phyloP scores from a whole-genome alignment of 192 early-diverging fungal genomes.

The Backusella luteola region DNA sequence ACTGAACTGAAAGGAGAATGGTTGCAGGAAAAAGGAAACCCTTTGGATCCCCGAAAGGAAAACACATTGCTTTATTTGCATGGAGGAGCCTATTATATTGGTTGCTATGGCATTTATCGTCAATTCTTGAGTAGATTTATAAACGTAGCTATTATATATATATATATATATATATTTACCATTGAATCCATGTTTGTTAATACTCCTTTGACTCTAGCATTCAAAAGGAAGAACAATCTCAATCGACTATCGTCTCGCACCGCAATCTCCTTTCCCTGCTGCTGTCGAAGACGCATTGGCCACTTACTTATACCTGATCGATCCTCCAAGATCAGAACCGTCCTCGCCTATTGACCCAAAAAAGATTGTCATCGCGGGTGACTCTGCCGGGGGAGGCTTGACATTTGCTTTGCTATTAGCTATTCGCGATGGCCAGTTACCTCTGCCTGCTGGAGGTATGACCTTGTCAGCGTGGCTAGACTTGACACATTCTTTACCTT shows the following conservation, averaged over 20 bases:
- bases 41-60: slow-evolving; percentile 28
- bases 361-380: slow-evolving; percentile 65
- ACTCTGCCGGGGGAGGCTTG: slow-evolving; percentile 70
- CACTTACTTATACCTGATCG: slow-evolving; percentile 67
- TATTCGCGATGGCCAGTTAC: slow-evolving; percentile 55
- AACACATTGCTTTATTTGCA: slow-evolving; percentile 73
- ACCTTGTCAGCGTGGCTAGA: slow-evolving; percentile 68
- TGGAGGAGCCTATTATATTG: slow-evolving; percentile 67
- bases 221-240: slow-evolving; percentile 17
- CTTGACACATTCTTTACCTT: slow-evolving; percentile 48
- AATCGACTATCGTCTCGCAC: slow-evolving; percentile 79
- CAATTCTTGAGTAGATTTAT: slow-evolving; percentile 45
- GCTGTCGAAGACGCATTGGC: slow-evolving; percentile 80
- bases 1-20: slow-evolving; percentile 40
- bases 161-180: not conserved
- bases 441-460: slow-evolving; percentile 53
- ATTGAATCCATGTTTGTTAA: not conserved
- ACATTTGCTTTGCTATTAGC: slow-evolving; percentile 53
- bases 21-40: slow-evolving; percentile 30
- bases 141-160: slow-evolving; percentile 22
- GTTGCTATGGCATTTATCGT: slow-evolving; percentile 41
- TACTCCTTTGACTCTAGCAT: not conserved
- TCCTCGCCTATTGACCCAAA: slow-evolving; percentile 45
- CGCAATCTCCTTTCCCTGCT: slow-evolving; percentile 76
- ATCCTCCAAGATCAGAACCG: slow-evolving; percentile 44